These are phyloP conservation scores for Hamamelis virginiana DNA, from an alignment of 164 flowering plant species.

Conservation along the genomic window DNA sequence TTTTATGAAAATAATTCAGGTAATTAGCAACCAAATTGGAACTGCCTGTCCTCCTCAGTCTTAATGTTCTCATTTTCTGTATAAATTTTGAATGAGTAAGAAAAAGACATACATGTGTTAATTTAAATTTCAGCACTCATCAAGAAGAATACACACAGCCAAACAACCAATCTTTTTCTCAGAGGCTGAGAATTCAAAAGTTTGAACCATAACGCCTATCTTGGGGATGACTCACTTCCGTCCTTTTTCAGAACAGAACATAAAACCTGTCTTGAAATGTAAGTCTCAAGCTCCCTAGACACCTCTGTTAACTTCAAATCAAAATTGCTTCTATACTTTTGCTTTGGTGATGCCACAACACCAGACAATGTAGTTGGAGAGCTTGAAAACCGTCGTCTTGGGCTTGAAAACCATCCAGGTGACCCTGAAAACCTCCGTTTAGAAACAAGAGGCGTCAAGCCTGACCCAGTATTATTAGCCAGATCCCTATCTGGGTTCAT, in stretches of 20 bases:
- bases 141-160: conserved; percentile 4
- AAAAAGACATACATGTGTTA: conserved; percentile 1
- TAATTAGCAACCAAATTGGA: too few species aligned
- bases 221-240: conserved; percentile 59
- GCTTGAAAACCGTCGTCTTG: conserved; percentile 74
- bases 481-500: conserved; percentile 32
- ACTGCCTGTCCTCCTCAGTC: too few species aligned
- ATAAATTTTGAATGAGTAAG: not conserved
- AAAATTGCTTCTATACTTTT: conserved; percentile 64
- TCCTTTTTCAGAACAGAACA: conserved; percentile 68
- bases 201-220: conserved; percentile 16
- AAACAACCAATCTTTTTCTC: conserved; percentile 44
- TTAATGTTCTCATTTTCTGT: too few species aligned
- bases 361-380: conserved; percentile 45
- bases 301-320: conserved; percentile 88
- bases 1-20: too few species aligned
- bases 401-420: conserved; percentile 65
- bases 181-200: conserved; percentile 57
- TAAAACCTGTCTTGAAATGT: conserved; percentile 82
- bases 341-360: conserved; percentile 49
- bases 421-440: conserved; percentile 40
- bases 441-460: conserved; percentile 40
- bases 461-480: conserved; percentile 17
- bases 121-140: not conserved
- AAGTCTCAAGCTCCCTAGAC: conserved; percentile 81